These are phyloP conservation scores for Spiromastix sp. DNA, from an alignment of 2,329 filamentous ascomycete genomes.

Conservation along the genomic window DNA sequence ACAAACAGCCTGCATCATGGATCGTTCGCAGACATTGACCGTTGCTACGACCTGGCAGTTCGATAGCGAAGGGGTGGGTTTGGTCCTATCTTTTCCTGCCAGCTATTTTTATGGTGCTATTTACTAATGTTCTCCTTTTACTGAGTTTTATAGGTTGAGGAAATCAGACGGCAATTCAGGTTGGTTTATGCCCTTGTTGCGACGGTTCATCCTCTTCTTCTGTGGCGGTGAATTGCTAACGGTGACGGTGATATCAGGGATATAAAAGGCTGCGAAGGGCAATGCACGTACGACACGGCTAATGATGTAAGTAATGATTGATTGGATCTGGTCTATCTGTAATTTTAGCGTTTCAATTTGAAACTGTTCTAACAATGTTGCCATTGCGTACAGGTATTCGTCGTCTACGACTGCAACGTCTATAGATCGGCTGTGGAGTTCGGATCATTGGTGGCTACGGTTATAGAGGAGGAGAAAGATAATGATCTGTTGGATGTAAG, in stretches of 20 bases:
- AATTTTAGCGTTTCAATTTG: too few species aligned
- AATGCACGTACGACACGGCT: conserved; percentile 15
- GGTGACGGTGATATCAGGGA: too few species aligned
- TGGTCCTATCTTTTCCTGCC: background rate
- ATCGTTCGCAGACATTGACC: conserved; percentile 14
- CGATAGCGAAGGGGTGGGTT: conserved; percentile 21
- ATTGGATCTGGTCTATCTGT: too few species aligned
- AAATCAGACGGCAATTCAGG: conserved; percentile 16
- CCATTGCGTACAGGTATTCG: conserved; percentile 17
- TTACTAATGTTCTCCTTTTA: too few species aligned
- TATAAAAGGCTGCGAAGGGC: too few species aligned
- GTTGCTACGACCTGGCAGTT: conserved; percentile 25
- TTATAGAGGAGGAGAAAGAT: conserved; percentile 20
- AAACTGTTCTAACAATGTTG: too few species aligned
- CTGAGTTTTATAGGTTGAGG: conserved; percentile 14
- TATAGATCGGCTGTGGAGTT: conserved; percentile 9
- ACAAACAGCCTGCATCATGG: too few species aligned
- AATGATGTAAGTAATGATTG: conserved; percentile 15
- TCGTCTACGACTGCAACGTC: conserved; percentile 14
- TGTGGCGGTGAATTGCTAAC: too few species aligned
- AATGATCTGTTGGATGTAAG: conserved; percentile 25
- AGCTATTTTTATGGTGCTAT: background rate
- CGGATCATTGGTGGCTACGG: conserved; percentile 12
- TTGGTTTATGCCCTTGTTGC: conserved; percentile 6
- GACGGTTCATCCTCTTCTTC: background rate